Evolutionary conservation across 495 filamentous ascomycete species (phyloP), one percentile per base, ranked within the genome.

Genomic region (Lasiosphaeria hispida): DNA sequence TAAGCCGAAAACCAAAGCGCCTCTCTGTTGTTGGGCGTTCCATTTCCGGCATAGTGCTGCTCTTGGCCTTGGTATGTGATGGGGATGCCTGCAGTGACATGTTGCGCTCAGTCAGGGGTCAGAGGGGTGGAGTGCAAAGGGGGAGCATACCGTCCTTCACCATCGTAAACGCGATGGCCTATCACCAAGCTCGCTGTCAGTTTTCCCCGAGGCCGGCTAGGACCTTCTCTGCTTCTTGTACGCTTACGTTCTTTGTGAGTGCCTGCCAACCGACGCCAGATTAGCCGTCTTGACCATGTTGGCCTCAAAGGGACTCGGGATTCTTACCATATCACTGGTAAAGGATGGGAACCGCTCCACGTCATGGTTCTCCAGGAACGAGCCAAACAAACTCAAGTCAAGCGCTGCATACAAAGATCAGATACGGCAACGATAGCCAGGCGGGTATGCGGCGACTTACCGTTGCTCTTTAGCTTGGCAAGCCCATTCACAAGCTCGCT

Each of bases 301-400:
- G 23, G 23, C 5, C 23, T 2, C 23, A 30, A 5, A 30, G 34
- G 18, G 35, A 15, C 38, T n/a, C 6, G 36, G 23, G 19, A 37
- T 9, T 39, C 61, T 58, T 13, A 60, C 64, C 54, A 77, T 75
- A 61, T 87, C 84, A 10, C 72, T 66, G 30, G 80, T 84, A 43
- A 71, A 62, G 35, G 77, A 84, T 5, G 87, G 72, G 68, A 89
- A 90, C 3, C 89, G 82, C 2, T 81, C 73, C 15, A 84, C 79
- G 68, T 95, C 90, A 63, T 95, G 90, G 64, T 95, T 95, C 62
- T 93, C 90, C 11, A 85, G 57, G 71, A 95, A 95, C 4, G 78
- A 85, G 35, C 89, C 88, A 6, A 90, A 77, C 0, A 90, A 73
- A 7, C 81, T 86, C 1, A 80, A 76, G 59, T 91, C 87, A 8